A percentile compares a stretch with the other conserved stretches of the same genome.
phyloP scores from a whole-genome alignment of 345 rosid species.

The Eucalyptus shirleyi region DNA sequence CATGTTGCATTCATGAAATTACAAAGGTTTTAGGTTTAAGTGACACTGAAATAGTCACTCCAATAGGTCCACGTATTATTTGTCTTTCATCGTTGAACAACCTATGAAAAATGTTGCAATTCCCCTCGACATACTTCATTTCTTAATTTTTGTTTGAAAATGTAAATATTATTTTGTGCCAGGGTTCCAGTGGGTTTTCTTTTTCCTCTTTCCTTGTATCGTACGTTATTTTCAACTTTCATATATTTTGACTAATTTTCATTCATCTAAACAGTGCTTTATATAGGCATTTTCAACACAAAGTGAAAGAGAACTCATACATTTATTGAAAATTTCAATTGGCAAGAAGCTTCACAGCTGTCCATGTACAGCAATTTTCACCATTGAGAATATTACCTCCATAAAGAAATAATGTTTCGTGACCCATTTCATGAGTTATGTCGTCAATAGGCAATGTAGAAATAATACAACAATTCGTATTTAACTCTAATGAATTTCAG shows the following conservation, averaged over 20 bases:
- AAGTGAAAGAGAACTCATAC: not conserved
- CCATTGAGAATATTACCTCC: not conserved
- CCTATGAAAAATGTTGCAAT: not conserved
- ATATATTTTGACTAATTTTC: not conserved
- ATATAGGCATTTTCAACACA: not conserved
- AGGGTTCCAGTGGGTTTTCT: not conserved
- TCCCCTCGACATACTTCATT: not conserved
- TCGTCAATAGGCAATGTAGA: not conserved
- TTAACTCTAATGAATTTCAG: not conserved
- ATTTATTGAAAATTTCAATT: not conserved
- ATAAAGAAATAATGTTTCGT: not conserved
- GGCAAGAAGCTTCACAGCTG: not conserved
- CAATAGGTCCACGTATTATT: not conserved
- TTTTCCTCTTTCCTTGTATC: not conserved
- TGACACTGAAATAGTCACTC: not conserved
- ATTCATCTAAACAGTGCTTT: not conserved
- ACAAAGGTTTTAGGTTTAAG: not conserved
- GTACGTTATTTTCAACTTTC: not conserved
- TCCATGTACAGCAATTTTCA: not conserved
- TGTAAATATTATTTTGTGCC: not conserved
- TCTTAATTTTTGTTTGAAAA: not conserved
- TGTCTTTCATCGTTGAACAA: not conserved
- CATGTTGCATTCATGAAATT: not conserved
- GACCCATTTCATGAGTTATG: not conserved
- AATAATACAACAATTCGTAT: not conserved